Conservation (phyloP, 225 moss, liverwort and hornwort genomes). For the Physcomitrium patens region DNA sequence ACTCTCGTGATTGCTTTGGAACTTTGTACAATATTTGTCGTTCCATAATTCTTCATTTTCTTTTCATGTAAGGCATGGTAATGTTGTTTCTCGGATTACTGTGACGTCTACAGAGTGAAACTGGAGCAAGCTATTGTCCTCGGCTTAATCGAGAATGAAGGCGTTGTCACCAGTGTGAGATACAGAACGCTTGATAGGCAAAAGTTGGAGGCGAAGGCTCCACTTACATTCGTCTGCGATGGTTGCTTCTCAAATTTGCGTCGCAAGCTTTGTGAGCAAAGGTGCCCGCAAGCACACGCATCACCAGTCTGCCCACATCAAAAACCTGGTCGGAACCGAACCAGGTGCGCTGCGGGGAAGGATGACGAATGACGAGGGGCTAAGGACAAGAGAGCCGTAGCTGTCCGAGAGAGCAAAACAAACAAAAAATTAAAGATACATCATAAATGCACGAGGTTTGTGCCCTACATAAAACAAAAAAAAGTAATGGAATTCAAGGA, state of each 20-base stretch:
- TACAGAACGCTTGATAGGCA: conserved; percentile 56
- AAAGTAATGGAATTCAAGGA: no score
- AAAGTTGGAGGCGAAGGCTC: conserved; percentile 63
- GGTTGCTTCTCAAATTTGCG: conserved; percentile 99
- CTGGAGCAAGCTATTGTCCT: conserved; percentile 76
- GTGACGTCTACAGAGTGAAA: conserved; percentile 49
- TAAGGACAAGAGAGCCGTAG: no score
- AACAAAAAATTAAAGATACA: no score
- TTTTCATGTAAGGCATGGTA: neutral
- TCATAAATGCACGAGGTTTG: no score
- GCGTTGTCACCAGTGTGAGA: conserved; percentile 73
- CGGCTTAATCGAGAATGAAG: conserved; percentile 67
- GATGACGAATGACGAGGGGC: no score
- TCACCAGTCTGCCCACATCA: no score
- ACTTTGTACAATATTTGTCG: neutral
- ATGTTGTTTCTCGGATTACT: conserved; percentile 6
- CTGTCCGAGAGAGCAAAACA: no score
- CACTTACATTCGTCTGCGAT: conserved; percentile 92
- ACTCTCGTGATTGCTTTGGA: neutral
- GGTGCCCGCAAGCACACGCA: no score
- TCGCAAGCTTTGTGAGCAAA: conserved; percentile 82
- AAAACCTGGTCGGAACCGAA: no score
- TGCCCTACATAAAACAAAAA: no score
- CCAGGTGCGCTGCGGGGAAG: no score
- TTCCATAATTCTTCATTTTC: neutral